Base-by-base conservation (phyloP, 2,329 filamentous ascomycete species). In the Tolypocladium endophyticum region DNA sequence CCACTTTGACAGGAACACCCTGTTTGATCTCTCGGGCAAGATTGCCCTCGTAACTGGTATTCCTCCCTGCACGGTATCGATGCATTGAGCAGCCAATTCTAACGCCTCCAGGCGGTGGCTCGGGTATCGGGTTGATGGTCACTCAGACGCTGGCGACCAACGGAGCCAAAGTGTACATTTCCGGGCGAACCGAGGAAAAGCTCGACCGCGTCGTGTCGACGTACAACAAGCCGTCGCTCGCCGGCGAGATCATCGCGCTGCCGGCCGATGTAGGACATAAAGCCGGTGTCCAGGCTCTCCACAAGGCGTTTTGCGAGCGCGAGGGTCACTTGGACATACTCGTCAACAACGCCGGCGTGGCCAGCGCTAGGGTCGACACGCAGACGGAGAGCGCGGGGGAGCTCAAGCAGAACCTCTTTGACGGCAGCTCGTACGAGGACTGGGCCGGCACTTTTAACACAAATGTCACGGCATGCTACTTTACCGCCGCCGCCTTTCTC, bases 401-500 rank as follows among this genome's bases (percentile, higher is more conserved):
- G 56, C 76, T 87, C 61, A 82, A 80, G 62, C 68, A 82, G 59
- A 84, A 86, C 70, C 77, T 89, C 35, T 94, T 92, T 75, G 83
- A 92, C 57, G 78, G 81, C 50, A 79, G 87, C 3, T 83, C 76
- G 0, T 79, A 89, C 60, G 83, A 89, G 39, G 83, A 87, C 66
- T 94, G 89, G 90, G 80, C 80, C n/a, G 73, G 81, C 47, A 83
- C 84, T 0, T 92, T 88, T 76, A 82, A 84, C 61, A 90, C 88
- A 25, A 92, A 95, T 64, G 89, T 92, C 14, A 83, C 89, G 38
- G 83, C 81, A 61, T 78, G 85, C 59, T 88, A 84, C 75, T 88
- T 87, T 64, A 78, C 83, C 56, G 86, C 85, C 0, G 79, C 86
- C 56, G 80, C 84, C 0, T 79, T 88, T 53, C 80, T 85, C 1